Evolutionary conservation across 2,329 filamentous ascomycete genomes (phyloP).

Genomic region (Ophiocordyceps polyrhachis-furcata): DNA sequence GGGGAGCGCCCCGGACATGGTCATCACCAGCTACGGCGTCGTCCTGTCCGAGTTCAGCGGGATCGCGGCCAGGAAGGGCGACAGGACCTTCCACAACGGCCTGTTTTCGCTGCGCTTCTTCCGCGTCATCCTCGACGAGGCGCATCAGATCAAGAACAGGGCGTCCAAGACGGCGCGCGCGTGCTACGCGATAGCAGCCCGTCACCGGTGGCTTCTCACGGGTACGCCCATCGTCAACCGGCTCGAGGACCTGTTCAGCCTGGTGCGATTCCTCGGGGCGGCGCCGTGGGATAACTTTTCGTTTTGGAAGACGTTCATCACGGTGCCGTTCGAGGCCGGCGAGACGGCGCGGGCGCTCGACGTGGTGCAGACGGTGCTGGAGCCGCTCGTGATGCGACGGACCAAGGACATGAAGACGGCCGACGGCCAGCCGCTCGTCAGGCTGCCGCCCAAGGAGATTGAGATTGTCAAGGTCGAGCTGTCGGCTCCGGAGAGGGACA

Average conservation of each 20-base stretch:
- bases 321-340: slow-evolving; percentile 87
- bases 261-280: slow-evolving; percentile 81
- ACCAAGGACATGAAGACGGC: slow-evolving; percentile 99
- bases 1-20: slow-evolving; percentile 61
- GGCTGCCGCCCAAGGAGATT: slow-evolving; percentile 61
- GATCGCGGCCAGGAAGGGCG: slow-evolving; percentile 45
- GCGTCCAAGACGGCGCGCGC: slow-evolving; percentile 88
- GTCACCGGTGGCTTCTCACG: slow-evolving; percentile 82
- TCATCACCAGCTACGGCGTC: slow-evolving; percentile 89
- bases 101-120: slow-evolving; percentile 91
- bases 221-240: slow-evolving; percentile 95
- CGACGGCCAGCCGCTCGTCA: slow-evolving; percentile 54
- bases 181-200: slow-evolving; percentile 74
- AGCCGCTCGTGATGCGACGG: slow-evolving; percentile 82
- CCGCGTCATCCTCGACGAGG: slow-evolving; percentile 87
- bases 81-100: slow-evolving; percentile 46
- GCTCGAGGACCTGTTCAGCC: slow-evolving; percentile 81
- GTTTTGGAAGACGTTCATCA: slow-evolving; percentile 98
- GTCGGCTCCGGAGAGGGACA: slow-evolving; percentile 65
- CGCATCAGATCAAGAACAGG: slow-evolving; percentile 78
- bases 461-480: slow-evolving; percentile 80
- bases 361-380: slow-evolving; percentile 90
- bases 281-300: slow-evolving; percentile 99
- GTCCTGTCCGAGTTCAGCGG: slow-evolving; percentile 73
- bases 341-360: slow-evolving; percentile 87